Conservation (phyloP, 306 rosid species). For the Lathyrus tuberosus region DNA sequence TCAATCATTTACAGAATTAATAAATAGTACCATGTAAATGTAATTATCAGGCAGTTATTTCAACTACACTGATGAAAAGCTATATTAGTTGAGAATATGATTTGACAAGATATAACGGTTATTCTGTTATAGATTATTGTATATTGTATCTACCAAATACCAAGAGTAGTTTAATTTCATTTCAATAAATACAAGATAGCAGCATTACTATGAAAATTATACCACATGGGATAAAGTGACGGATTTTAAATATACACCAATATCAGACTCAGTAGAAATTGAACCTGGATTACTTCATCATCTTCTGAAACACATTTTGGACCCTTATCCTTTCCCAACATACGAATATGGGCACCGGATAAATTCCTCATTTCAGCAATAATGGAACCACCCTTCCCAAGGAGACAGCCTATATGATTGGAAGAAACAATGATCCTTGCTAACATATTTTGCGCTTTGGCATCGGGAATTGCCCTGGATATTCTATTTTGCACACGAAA, state of each 20-base stretch:
- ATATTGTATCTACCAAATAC: slow-evolving; percentile 22
- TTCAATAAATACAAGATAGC: slow-evolving; percentile 9
- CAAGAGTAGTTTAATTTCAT: slow-evolving; percentile 9
- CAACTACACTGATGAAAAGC: slow-evolving; percentile 21
- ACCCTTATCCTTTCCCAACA: slow-evolving; percentile 81
- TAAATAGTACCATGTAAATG: slow-evolving; percentile 20
- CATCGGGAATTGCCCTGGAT: slow-evolving; percentile 68
- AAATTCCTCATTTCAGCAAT: slow-evolving; percentile 94
- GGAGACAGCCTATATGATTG: slow-evolving; percentile 90
- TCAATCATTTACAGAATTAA: slow-evolving; percentile 18
- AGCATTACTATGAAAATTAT: slow-evolving; percentile 25
- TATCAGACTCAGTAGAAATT: slow-evolving; percentile 21
- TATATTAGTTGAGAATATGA: slow-evolving; percentile 19
- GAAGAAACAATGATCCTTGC: slow-evolving; percentile 88
- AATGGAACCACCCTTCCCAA: slow-evolving; percentile 92
- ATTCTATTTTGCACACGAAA: slow-evolving; percentile 85
- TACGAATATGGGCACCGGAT: slow-evolving; percentile 85
- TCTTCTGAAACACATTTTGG: slow-evolving; percentile 87
- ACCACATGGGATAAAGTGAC: slow-evolving; percentile 25
- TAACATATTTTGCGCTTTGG: slow-evolving; percentile 62
- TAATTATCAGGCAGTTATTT: slow-evolving; percentile 17
- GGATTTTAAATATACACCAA: slow-evolving; percentile 26
- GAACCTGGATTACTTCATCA: slow-evolving; percentile 90
- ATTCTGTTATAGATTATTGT: neutral
- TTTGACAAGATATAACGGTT: slow-evolving; percentile 3